Conservation (phyloP, 257 asterid genomes). For the Forsythia viridissima region DNA sequence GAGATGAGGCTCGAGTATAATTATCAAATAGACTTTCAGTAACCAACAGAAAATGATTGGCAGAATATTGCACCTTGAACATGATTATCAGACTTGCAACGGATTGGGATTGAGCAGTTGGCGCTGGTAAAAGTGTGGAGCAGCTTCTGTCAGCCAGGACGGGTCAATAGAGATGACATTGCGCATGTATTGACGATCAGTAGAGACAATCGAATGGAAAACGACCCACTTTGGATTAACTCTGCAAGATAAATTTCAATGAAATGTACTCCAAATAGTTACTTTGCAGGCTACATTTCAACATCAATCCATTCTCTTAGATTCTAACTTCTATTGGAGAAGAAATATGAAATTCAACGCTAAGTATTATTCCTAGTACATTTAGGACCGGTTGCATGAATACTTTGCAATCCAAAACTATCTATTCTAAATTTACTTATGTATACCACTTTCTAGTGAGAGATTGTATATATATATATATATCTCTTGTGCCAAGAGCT, state of each 20-base stretch:
- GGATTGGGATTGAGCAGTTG: slow-evolving; percentile 47
- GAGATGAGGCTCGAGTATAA: background rate
- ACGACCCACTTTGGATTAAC: slow-evolving; percentile 92
- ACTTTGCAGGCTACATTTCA: background rate
- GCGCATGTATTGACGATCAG: slow-evolving; percentile 95
- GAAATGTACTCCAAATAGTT: background rate
- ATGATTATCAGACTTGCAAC: background rate
- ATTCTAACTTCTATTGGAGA: background rate
- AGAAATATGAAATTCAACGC: background rate
- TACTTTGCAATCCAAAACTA: background rate
- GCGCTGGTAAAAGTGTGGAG: slow-evolving; percentile 87
- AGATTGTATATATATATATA: background rate
- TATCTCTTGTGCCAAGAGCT: background rate
- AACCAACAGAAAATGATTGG: background rate
- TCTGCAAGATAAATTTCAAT: slow-evolving; percentile 40
- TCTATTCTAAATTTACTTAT: background rate
- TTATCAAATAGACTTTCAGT: slow-evolving; percentile 4
- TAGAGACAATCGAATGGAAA: slow-evolving; percentile 83
- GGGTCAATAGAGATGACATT: slow-evolving; percentile 86
- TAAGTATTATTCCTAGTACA: background rate
- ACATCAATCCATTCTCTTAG: background rate
- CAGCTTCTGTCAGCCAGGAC: slow-evolving; percentile 83
- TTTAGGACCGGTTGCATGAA: background rate
- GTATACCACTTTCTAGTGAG: background rate
- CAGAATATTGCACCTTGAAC: slow-evolving; percentile 10